These are phyloP conservation scores for Lentinula boryana DNA, from an alignment of 768 basidiomycete genomes.

Conservation along the genomic window DNA sequence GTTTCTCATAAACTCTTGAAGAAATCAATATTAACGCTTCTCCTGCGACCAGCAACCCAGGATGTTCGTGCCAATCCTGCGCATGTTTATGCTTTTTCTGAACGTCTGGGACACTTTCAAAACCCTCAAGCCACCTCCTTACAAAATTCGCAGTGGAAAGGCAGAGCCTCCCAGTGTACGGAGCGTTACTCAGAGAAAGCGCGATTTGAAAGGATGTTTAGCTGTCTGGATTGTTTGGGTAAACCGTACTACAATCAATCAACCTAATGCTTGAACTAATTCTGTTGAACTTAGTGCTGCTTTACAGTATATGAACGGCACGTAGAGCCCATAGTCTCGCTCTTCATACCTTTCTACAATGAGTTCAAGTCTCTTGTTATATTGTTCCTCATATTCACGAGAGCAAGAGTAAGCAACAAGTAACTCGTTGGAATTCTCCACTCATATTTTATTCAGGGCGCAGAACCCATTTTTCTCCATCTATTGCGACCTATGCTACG, in stretches of 20 bases:
- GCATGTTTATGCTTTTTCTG: constrained; percentile 64
- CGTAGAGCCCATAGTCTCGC: constrained; percentile 55
- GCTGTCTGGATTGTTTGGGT: constrained; percentile 88
- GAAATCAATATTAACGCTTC: not conserved
- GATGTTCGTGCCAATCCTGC: constrained; percentile 67
- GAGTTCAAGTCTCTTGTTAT: constrained; percentile 73
- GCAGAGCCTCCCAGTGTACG: constrained; percentile 55
- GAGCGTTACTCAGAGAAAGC: constrained; percentile 69
- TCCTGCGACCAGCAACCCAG: not conserved
- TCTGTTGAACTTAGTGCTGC: constrained; percentile 45
- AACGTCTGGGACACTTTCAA: constrained; percentile 86
- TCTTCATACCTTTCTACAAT: constrained; percentile 80
- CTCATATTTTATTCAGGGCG: constrained; percentile 44
- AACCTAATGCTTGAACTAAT: not conserved
- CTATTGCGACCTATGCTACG: constrained; percentile 73
- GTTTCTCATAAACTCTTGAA: not conserved
- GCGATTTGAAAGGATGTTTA: constrained; percentile 80
- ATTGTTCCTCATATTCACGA: constrained; percentile 69
- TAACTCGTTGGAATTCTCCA: not conserved
- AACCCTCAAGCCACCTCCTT: constrained; percentile 62
- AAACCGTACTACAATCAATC: constrained; percentile 15
- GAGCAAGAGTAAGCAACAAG: constrained; percentile 56
- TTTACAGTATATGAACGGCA: constrained; percentile 63
- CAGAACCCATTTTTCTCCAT: constrained; percentile 81
- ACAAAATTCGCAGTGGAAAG: constrained; percentile 40